Evolutionary conservation across 305 asterid species (phyloP).

Genomic region (Petunia hybrid): DNA sequence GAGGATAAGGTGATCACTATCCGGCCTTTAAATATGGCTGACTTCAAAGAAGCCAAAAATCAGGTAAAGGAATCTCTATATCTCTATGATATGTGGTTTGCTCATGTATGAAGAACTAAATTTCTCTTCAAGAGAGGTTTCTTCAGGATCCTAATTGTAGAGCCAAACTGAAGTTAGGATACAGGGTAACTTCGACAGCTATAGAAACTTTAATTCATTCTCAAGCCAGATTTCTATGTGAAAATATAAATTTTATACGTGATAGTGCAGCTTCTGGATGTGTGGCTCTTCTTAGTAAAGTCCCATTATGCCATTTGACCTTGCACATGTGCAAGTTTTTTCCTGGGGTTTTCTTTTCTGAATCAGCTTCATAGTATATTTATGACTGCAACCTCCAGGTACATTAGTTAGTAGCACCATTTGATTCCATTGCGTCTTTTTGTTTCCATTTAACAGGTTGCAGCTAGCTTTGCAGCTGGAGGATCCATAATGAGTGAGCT

Average conservation of each 20-base stretch:
- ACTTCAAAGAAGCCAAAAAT: constrained; percentile 74
- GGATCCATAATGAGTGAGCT: constrained; percentile 78
- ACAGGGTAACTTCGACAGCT: too few species aligned
- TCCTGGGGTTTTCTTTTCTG: too few species aligned
- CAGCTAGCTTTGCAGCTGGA: constrained; percentile 83
- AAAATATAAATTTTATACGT: too few species aligned
- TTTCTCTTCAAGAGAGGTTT: neutral
- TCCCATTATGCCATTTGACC: neutral
- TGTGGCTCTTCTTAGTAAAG: neutral
- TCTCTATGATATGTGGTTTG: neutral
- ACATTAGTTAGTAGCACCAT: neutral
- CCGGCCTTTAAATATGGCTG: constrained; percentile 76
- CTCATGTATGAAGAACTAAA: neutral
- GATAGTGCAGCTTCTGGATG: too few species aligned
- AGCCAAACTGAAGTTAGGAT: neutral
- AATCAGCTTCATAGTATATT: neutral
- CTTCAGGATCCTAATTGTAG: neutral
- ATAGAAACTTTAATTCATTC: too few species aligned
- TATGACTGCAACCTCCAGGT: neutral
- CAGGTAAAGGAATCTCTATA: constrained; percentile 51
- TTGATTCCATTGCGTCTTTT: neutral
- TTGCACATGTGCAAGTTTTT: too few species aligned
- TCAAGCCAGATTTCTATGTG: neutral
- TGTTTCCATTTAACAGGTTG: constrained; percentile 54
- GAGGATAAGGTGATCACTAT: constrained; percentile 64